Evolutionary conservation across 148 eudicot species (phyloP).

Genomic region (Cornus florida): DNA sequence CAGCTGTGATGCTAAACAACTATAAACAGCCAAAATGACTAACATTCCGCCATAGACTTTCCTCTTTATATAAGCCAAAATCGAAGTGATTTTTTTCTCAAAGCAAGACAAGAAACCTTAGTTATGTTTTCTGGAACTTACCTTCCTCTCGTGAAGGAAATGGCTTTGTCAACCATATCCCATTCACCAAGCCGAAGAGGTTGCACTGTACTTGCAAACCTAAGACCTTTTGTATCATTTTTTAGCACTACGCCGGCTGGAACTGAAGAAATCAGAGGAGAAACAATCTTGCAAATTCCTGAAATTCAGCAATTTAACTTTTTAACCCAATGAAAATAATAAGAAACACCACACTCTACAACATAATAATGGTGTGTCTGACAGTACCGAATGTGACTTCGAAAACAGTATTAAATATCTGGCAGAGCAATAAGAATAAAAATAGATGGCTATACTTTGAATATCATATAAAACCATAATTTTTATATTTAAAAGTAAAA

Average conservation of each 20-base stretch:
- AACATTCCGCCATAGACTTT: background rate
- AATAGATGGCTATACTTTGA: background rate
- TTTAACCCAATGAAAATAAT: background rate
- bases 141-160: conserved; percentile 77
- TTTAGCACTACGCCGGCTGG: conserved; percentile 69
- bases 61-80: no score
- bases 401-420: background rate
- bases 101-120: background rate
- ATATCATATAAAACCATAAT: background rate
- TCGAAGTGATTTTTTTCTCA: background rate
- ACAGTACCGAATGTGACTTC: background rate
- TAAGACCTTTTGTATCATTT: conserved; percentile 63
- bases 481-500: no score
- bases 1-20: background rate
- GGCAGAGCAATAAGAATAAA: background rate
- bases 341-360: background rate
- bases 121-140: conserved; percentile 16
- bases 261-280: conserved; percentile 60
- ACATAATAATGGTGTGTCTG: background rate
- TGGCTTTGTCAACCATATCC: conserved; percentile 58
- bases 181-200: conserved; percentile 75
- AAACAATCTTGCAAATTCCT: conserved; percentile 80
- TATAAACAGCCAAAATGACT: background rate
- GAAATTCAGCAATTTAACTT: background rate
- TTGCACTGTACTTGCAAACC: conserved; percentile 75